phyloP scores from a whole-genome alignment of 129 eudicot species.

The Gnaphalium uliginosum region DNA sequence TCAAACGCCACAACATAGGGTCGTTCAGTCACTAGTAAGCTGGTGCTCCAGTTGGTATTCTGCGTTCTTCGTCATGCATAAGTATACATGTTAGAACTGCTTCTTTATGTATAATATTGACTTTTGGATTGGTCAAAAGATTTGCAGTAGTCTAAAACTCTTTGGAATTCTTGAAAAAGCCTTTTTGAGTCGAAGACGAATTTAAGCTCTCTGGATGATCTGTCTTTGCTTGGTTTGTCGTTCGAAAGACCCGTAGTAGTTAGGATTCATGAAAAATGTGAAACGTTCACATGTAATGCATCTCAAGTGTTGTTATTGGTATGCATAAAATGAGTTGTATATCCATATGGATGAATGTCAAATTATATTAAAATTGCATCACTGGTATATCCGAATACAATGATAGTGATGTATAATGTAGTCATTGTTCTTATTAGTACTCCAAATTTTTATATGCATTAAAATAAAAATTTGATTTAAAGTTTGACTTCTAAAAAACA shows the following conservation, averaged over 20 bases:
- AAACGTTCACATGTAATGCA: background rate
- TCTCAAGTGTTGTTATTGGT: background rate
- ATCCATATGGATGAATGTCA: conserved; percentile 3
- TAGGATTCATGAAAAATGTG: background rate
- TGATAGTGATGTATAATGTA: background rate
- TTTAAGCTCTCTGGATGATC: background rate
- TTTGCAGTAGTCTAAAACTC: background rate
- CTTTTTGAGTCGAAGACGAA: background rate
- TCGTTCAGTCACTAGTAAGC: conserved; percentile 42
- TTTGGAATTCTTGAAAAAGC: background rate
- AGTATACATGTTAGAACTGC: conserved; percentile 10
- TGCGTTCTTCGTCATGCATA: conserved; percentile 1
- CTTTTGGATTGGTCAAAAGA: conserved; percentile 6
- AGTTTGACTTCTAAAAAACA: too few species aligned
- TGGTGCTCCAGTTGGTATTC: background rate
- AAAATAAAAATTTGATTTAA: too few species aligned
- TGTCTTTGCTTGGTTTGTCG: background rate
- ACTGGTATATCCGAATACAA: too few species aligned
- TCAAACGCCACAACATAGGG: conserved; percentile 68
- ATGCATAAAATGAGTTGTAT: background rate
- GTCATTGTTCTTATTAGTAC: background rate
- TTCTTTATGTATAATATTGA: background rate
- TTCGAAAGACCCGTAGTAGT: background rate
- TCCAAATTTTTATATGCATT: background rate
- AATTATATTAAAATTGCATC: background rate